Conservation (phyloP, 169 alveolate species). For the Plasmodium berghei region DNA sequence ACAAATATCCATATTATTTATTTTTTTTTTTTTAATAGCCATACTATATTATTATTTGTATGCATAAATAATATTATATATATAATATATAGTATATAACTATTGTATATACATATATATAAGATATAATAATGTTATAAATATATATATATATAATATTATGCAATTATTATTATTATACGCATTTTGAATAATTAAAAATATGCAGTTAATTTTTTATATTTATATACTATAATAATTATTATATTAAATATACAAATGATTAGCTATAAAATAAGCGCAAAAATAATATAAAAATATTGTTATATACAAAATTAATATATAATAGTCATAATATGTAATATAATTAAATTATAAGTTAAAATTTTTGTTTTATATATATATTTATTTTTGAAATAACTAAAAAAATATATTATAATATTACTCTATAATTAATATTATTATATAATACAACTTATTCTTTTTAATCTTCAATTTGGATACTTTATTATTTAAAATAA, state of each 20-base stretch:
- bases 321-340: too few relatives aligned
- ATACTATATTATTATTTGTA: neutral
- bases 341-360: too few relatives aligned
- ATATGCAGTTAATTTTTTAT: neutral
- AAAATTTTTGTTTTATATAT: neutral
- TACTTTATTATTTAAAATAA: too few relatives aligned
- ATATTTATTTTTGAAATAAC: neutral
- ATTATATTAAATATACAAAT: neutral
- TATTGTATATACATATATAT: neutral
- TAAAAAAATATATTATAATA: neutral
- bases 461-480: too few relatives aligned
- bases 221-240: neutral
- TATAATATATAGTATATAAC: neutral
- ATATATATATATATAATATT: neutral
- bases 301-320: too few relatives aligned
- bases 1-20: too few relatives aligned
- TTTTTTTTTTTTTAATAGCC: too few relatives aligned
- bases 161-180: too few relatives aligned
- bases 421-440: too few relatives aligned
- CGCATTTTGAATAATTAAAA: neutral
- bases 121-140: neutral
- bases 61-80: neutral
- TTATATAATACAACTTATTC: too few relatives aligned
- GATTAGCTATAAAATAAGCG: too few relatives aligned
- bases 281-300: too few relatives aligned